These are phyloP conservation scores for Cladophialophora carrionii DNA, from an alignment of 2,329 filamentous ascomycete genomes.

Conservation along the genomic window DNA sequence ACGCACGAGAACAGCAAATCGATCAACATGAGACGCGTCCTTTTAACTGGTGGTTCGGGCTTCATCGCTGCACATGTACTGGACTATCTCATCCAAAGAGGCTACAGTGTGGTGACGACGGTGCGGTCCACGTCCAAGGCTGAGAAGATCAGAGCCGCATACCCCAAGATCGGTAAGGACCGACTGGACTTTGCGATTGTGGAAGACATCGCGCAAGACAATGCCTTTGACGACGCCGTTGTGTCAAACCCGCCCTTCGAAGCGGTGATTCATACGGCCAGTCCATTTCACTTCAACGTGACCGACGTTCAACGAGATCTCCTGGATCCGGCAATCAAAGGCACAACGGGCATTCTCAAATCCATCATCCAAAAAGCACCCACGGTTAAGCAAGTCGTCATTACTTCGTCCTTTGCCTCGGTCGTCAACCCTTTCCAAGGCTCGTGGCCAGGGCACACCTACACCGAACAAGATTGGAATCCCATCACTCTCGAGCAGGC, in stretches of 20 bases:
- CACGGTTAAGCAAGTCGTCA: conserved; percentile 47
- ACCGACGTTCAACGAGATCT: conserved; percentile 41
- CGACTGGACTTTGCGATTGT: conserved; percentile 41
- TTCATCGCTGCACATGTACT: conserved; percentile 30
- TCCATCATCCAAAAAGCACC: conserved; percentile 35
- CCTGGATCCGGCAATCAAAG: conserved; percentile 39
- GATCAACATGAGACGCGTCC: conserved; percentile 14
- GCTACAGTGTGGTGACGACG: conserved; percentile 34
- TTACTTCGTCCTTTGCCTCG: conserved; percentile 57
- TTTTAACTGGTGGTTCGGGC: conserved; percentile 26
- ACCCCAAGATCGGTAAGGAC: conserved; percentile 27
- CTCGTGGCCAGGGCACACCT: conserved; percentile 44
- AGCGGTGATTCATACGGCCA: conserved; percentile 42
- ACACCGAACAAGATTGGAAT: conserved; percentile 56
- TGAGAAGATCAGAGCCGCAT: conserved; percentile 35
- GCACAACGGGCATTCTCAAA: conserved; percentile 39
- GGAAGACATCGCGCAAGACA: conserved; percentile 38
- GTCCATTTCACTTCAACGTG: conserved; percentile 37
- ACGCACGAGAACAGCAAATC: neutral
- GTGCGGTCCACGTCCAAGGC: conserved; percentile 39
- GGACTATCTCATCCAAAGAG: conserved; percentile 19
- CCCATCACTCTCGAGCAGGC: conserved; percentile 53
- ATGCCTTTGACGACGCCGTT: conserved; percentile 47
- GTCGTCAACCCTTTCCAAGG: conserved; percentile 50
- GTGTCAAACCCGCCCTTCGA: conserved; percentile 35